Conservation (phyloP, 2,329 filamentous ascomycete species). For the Metarhizium sp. region DNA sequence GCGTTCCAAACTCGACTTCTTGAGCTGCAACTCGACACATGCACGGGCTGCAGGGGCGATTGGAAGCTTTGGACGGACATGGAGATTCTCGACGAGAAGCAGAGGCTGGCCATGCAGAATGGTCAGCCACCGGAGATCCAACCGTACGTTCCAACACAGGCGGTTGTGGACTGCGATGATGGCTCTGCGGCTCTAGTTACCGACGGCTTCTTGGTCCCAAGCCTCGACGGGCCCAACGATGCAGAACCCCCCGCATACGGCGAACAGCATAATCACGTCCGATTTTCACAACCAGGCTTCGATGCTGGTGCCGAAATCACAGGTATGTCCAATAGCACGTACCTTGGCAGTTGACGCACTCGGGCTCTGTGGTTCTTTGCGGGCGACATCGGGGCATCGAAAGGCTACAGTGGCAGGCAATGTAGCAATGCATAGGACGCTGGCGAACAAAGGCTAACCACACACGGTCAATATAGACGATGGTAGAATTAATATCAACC, state of each 20-base stretch:
- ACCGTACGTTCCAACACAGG: constrained; percentile 2
- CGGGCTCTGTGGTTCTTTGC: too few relatives aligned
- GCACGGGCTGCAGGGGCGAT: not conserved
- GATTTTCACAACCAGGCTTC: constrained; percentile 53
- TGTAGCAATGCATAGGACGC: not conserved
- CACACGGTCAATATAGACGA: constrained; percentile 40
- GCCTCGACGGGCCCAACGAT: constrained; percentile 30
- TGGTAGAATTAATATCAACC: constrained; percentile 71
- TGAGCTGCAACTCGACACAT: not conserved
- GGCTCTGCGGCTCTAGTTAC: constrained; percentile 23
- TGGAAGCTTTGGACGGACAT: constrained; percentile 8
- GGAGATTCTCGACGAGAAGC: constrained; percentile 19
- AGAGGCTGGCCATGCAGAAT: constrained; percentile 11
- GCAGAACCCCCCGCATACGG: constrained; percentile 47
- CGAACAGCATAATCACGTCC: constrained; percentile 43
- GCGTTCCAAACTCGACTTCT: not conserved
- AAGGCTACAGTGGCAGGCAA: not conserved
- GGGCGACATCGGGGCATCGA: too few relatives aligned
- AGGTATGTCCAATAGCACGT: constrained; percentile 22
- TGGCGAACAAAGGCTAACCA: not conserved
- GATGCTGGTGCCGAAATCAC: constrained; percentile 52
- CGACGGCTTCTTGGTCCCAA: constrained; percentile 31
- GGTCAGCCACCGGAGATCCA: not conserved
- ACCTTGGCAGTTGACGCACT: not conserved
- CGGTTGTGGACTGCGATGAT: constrained; percentile 6